phyloP scores from a whole-genome alignment of 108 stramenopile species.

The Thalassiosira profunda region DNA sequence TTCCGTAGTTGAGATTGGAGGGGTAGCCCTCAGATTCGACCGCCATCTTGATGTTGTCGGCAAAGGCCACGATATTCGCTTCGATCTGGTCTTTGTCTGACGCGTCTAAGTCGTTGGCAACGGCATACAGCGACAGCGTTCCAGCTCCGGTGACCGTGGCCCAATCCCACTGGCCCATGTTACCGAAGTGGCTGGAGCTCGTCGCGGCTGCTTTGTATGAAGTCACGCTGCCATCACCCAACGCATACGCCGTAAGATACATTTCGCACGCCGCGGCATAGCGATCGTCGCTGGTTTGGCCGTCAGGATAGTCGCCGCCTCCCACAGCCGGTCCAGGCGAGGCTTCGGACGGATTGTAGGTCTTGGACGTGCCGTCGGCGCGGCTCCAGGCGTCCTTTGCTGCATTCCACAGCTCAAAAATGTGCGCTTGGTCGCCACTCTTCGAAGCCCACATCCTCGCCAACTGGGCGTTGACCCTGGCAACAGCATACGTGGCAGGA shows the following conservation, averaged over 20 bases:
- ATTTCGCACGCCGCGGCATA: slow-evolving; percentile 35
- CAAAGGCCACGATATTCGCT: slow-evolving; percentile 23
- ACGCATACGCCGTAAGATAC: slow-evolving; percentile 30
- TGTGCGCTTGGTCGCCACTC: slow-evolving; percentile 7
- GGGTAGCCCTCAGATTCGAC: slow-evolving; percentile 26
- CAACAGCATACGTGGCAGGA: slow-evolving; percentile 30
- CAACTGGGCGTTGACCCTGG: slow-evolving; percentile 33
- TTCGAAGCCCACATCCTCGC: slow-evolving; percentile 21
- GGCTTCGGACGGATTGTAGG: slow-evolving; percentile 26
- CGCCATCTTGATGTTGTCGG: slow-evolving; percentile 11
- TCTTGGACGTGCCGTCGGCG: slow-evolving; percentile 21
- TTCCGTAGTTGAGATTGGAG: slow-evolving; percentile 6
- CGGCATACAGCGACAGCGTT: slow-evolving; percentile 35
- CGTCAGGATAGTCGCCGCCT: slow-evolving; percentile 35
- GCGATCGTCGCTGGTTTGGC: slow-evolving; percentile 11
- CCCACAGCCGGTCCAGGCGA: slow-evolving; percentile 27
- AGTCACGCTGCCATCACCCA: slow-evolving; percentile 3
- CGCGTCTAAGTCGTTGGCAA: slow-evolving; percentile 12
- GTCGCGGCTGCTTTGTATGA: slow-evolving; percentile 19
- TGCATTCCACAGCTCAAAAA: slow-evolving; percentile 6
- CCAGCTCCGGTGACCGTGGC: slow-evolving; percentile 23
- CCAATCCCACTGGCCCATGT: slow-evolving; percentile 32
- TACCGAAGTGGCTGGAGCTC: slow-evolving; percentile 8
- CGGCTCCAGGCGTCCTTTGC: slow-evolving; percentile 28
- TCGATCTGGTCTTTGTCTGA: slow-evolving; percentile 18